phyloP scores from a whole-genome alignment of 345 rosid species.

The Eucalyptus dawsonii region DNA sequence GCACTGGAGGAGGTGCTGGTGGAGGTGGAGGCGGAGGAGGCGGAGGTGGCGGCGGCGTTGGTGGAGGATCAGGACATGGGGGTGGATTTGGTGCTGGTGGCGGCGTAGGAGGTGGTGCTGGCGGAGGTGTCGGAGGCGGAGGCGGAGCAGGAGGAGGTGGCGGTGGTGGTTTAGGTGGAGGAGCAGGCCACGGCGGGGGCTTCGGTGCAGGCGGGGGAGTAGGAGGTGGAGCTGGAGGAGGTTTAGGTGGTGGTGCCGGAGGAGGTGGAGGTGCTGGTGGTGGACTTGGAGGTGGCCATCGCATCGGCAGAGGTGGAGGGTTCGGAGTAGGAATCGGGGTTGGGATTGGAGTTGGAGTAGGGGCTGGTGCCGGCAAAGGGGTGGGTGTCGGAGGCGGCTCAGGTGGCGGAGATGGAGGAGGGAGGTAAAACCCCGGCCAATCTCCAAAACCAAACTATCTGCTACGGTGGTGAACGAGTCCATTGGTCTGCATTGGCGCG shows the following conservation, averaged over 20 bases:
- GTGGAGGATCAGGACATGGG: conserved; percentile 31
- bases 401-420: conserved; percentile 1
- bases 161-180: conserved; percentile 41
- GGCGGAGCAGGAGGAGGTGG: conserved; percentile 38
- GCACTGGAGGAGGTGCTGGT: conserved; percentile 21
- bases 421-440: not conserved
- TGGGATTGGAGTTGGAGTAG: conserved; percentile 13
- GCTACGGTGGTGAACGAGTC: not conserved
- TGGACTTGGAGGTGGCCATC: conserved; percentile 9
- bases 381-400: conserved; percentile 6
- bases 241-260: conserved; percentile 24
- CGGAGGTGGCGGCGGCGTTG: conserved; percentile 13
- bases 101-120: conserved; percentile 20
- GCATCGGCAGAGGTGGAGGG: conserved; percentile 7
- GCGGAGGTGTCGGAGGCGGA: conserved; percentile 29
- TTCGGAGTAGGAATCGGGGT: conserved; percentile 6
- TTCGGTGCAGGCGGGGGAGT: conserved; percentile 18
- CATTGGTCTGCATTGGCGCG: not conserved
- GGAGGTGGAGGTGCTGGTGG: conserved; percentile 21
- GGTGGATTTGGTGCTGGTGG: conserved; percentile 23
- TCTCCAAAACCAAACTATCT: not conserved
- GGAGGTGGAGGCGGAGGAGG: conserved; percentile 20
- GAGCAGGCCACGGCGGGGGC: conserved; percentile 6
- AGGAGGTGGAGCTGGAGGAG: conserved; percentile 23
- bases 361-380: not conserved